Conservation (phyloP, 176 grass and related monocot genomes). For the Carex cristatella region DNA sequence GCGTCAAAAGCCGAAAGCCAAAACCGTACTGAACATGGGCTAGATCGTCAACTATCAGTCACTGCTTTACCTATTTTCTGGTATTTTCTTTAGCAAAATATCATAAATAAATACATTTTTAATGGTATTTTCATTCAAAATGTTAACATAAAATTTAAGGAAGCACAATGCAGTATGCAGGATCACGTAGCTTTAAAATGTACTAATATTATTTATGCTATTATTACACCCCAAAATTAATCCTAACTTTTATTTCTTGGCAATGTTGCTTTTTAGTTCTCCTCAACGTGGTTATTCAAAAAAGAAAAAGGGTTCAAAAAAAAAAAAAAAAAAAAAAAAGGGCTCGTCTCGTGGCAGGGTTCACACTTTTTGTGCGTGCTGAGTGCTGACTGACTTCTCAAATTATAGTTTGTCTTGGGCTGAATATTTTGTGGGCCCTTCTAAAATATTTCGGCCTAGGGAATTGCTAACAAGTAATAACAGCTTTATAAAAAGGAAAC, state of each 20-base stretch:
- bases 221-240: too few species aligned
- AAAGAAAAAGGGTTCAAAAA: neutral
- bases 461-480: neutral
- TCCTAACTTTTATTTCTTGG: too few species aligned
- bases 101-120: too few species aligned
- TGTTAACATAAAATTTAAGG: too few species aligned
- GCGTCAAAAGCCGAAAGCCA: slow-evolving; percentile 2
- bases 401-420: neutral
- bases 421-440: slow-evolving; percentile 2
- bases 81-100: neutral
- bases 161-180: too few species aligned
- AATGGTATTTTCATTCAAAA: too few species aligned
- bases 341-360: neutral
- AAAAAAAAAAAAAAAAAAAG: neutral
- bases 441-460: neutral
- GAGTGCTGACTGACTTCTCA: neutral
- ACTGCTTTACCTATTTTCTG: neutral
- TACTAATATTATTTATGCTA: too few species aligned
- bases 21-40: neutral
- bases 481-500: neutral
- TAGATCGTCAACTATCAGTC: neutral
- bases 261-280: too few species aligned
- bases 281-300: neutral
- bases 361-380: neutral
- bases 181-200: too few species aligned